These are phyloP conservation scores for Cladophialophora yegresii DNA, from an alignment of 2,329 filamentous ascomycete species.

Conservation along the genomic window DNA sequence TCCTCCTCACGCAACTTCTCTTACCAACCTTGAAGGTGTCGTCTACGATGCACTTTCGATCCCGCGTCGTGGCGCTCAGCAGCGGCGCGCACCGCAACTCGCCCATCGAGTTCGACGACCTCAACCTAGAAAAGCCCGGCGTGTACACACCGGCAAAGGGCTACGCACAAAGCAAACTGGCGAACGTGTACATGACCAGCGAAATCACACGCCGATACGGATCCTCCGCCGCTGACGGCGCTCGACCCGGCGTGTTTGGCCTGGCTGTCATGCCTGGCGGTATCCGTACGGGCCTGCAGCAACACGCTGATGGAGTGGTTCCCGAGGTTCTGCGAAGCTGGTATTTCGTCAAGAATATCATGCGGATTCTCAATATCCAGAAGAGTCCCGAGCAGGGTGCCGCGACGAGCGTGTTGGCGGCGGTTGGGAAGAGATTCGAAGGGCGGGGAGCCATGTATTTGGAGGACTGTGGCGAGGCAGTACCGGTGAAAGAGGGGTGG, in stretches of 20 bases:
- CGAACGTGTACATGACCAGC: constrained; percentile 56
- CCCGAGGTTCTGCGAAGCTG: constrained; percentile 8
- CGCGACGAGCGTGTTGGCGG: constrained; percentile 15
- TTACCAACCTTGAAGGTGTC: constrained; percentile 46
- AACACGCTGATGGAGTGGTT: background rate
- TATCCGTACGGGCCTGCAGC: constrained; percentile 37
- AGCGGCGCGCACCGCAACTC: constrained; percentile 48
- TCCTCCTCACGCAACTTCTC: constrained; percentile 56
- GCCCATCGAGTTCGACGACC: constrained; percentile 41
- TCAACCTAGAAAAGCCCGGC: constrained; percentile 45
- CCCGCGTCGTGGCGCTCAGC: constrained; percentile 53
- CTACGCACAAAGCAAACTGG: constrained; percentile 56
- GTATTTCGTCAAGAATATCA: constrained; percentile 22
- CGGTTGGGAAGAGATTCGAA: constrained; percentile 14
- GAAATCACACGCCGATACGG: constrained; percentile 56
- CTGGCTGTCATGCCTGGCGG: constrained; percentile 52
- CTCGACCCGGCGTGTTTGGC: constrained; percentile 42
- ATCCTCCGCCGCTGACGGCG: background rate
- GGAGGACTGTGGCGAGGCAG: constrained; percentile 32
- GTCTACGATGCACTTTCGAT: constrained; percentile 45
- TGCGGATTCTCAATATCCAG: constrained; percentile 21
- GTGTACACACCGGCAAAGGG: constrained; percentile 42
- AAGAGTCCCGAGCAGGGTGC: constrained; percentile 45
- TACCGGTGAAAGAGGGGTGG: constrained; percentile 9
- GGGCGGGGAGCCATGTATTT: constrained; percentile 11